Percentiles rank a stretch among this genome's conserved stretches.
Evolutionary conservation across 345 rosid genomes (phyloP).

Genomic region (Camelina sativa): DNA sequence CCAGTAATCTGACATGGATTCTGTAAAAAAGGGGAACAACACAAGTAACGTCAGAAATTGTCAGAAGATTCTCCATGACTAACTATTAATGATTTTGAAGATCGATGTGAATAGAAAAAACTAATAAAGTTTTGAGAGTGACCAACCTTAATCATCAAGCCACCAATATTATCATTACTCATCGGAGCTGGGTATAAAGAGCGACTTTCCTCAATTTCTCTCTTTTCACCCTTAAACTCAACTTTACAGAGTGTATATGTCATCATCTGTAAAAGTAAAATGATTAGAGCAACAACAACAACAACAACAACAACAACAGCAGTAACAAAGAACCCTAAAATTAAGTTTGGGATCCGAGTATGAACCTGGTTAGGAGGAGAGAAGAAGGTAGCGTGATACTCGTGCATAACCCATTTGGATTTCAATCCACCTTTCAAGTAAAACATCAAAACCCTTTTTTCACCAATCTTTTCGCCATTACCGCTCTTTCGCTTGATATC

Average conservation of each 20-base stretch:
- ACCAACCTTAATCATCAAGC: too few species aligned
- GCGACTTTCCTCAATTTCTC: constrained; percentile 18
- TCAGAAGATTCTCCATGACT: too few species aligned
- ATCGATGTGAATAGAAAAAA: not conserved
- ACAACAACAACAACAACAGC: not conserved
- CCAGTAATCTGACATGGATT: not conserved
- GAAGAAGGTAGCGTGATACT: constrained; percentile 18
- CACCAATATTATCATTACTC: not conserved
- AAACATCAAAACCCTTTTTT: constrained; percentile 54
- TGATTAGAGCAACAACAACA: too few species aligned
- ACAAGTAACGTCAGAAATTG: too few species aligned
- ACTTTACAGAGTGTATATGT: constrained; percentile 46
- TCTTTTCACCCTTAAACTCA: constrained; percentile 34
- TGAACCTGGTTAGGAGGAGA: constrained; percentile 8
- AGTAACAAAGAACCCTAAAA: not conserved
- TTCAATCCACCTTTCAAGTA: constrained; percentile 11
- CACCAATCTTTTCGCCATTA: constrained; percentile 41
- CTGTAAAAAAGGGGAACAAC: too few species aligned
- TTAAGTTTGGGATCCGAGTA: not conserved
- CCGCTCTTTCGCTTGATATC: constrained; percentile 10
- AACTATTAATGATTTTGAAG: not conserved
- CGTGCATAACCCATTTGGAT: constrained; percentile 46
- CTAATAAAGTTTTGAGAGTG: not conserved
- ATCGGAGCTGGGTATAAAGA: not conserved
- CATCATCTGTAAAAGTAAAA: constrained; percentile 18